Evolutionary conservation across 1,284 basidiomycete species (phyloP), one percentile per base, ranked within the genome.

Genomic region (Apiotrichum veenhuisii): DNA sequence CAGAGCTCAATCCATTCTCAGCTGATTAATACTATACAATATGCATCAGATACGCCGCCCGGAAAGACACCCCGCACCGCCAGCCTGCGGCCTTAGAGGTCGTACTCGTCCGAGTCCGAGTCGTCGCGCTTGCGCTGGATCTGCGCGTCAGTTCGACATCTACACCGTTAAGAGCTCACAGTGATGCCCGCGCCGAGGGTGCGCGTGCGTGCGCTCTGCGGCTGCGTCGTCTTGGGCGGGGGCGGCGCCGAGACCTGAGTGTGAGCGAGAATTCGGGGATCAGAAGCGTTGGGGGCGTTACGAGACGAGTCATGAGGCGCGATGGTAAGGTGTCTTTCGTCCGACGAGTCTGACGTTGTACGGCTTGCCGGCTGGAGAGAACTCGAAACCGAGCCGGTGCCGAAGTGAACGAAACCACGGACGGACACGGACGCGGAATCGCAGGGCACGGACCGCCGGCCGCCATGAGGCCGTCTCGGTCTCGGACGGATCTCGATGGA

Each of bases 91-190:
- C 18, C 27, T 61, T 65, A 77, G 37, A 77, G 55, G 52, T 77
- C 76, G 59, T 76, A 77, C 62, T 77, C 76, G 64, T 77, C 76
- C 22, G 73, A 75, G 54, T 77, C 76, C 15, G 74, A 75, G 56
- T 76, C 73, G 58, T 76, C 74, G 42, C 70, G 62, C 64, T 77
- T 77, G 34, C 76, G 66, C 59, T 76, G 74, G 33, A 77, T 77
- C 75, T 77, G 55, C 26, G 22, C 8, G 30, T 47, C 34, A 50
- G 50, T 33, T 18, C 15, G n/a, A 5, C 17, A 33, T 15, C 9
- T 9, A 20, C 20, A 5, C 2, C 25, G 7, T n/a, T n/a, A 10
- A 63, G 2, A 23, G 20, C 74, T 57, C 47, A 77, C 75, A 1
- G 74, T 77, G 59, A 77, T 76, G 40, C 76, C 76, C 17, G 57